phyloP scores from a whole-genome alignment of 208 protist species.

The Acanthamoeba royreba region DNA sequence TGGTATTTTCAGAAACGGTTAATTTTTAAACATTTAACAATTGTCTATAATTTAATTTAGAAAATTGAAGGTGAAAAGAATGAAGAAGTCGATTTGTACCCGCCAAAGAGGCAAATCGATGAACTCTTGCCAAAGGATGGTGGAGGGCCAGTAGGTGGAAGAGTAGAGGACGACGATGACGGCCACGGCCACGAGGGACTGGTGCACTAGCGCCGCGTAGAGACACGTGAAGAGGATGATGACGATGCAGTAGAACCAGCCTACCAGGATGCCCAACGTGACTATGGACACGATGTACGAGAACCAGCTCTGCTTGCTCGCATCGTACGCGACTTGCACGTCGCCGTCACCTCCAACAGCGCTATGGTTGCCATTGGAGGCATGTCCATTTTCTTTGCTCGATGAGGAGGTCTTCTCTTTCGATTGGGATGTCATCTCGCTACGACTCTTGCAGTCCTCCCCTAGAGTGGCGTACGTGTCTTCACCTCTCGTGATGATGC shows the following conservation, averaged over 20 bases:
- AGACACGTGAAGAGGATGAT: neutral
- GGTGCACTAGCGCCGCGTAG: neutral
- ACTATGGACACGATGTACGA: neutral
- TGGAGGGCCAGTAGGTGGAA: neutral
- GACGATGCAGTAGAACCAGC: neutral
- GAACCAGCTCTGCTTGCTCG: neutral
- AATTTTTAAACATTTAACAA: too few relatives aligned
- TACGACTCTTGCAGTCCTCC: too few relatives aligned
- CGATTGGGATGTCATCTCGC: too few relatives aligned
- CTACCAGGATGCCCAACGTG: neutral
- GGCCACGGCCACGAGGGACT: neutral
- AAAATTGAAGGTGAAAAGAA: neutral
- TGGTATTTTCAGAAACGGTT: too few relatives aligned
- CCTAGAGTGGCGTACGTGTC: too few relatives aligned
- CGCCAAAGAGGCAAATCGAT: neutral
- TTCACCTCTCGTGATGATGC: too few relatives aligned
- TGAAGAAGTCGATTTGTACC: neutral
- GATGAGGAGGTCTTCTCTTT: too few relatives aligned
- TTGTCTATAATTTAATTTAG: neutral
- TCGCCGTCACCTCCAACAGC: too few relatives aligned
- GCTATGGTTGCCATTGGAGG: too few relatives aligned
- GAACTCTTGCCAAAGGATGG: neutral
- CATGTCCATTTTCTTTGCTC: too few relatives aligned
- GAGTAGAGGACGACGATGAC: neutral
- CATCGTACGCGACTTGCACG: neutral